Conservation (phyloP, 1,139 yeast genomes). For the Candida sp. region DNA sequence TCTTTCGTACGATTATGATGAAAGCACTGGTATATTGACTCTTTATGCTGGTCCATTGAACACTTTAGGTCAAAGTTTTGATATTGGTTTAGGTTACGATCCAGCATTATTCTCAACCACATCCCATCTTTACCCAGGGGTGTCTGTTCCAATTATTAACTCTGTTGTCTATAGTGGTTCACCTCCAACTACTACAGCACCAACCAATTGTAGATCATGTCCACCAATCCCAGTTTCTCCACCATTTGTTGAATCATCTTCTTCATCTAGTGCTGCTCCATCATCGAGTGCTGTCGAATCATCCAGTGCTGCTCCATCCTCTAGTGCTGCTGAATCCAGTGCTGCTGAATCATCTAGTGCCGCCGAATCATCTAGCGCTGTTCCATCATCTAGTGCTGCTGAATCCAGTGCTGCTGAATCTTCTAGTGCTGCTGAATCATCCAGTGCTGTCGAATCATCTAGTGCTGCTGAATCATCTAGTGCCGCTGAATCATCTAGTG, state of each 20-base stretch:
- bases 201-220: constrained; percentile 13
- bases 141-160: constrained; percentile 8
- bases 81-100: constrained; percentile 22
- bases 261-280: background rate
- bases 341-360: constrained; percentile 4
- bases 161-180: constrained; percentile 16
- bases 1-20: constrained; percentile 11
- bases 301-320: constrained; percentile 6
- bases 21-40: constrained; percentile 18
- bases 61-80: constrained; percentile 11
- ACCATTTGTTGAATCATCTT: constrained; percentile 1
- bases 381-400: constrained; percentile 6
- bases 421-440: background rate
- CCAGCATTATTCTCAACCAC: constrained; percentile 10
- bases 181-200: constrained; percentile 12
- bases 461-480: constrained; percentile 1
- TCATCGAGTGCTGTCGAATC: constrained; percentile 1
- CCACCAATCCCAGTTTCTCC: constrained; percentile 10
- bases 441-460: constrained; percentile 4
- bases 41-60: constrained; percentile 7
- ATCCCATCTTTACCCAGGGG: constrained; percentile 13
- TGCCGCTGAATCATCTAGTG: constrained; percentile 1
- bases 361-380: constrained; percentile 4
- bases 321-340: constrained; percentile 6
- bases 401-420: constrained; percentile 2